Evolutionary conservation across 148 eudicot genomes (phyloP), one percentile per base, ranked within the genome.

Genomic region (Nepenthes mirabilis): DNA sequence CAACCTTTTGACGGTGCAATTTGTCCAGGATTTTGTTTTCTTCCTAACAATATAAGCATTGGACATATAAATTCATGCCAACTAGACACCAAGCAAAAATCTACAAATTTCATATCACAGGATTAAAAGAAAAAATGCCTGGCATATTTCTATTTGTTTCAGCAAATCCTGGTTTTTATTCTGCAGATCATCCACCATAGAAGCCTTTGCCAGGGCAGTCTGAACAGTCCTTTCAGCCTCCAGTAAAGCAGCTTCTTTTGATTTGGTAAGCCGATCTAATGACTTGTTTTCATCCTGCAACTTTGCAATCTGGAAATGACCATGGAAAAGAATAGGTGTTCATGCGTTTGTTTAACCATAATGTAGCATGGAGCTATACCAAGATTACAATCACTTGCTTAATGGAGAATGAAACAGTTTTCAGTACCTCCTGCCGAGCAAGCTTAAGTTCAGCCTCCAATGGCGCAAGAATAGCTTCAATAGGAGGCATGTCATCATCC

Each of bases 401-500:
- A 40, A 32, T n/a, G 59, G 23, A 36, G 14, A 55, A 14, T 54
- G 32, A 57, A n/a, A 43, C 10, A 33, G 52, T 33, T 9, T 2
- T 23, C 14, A 53, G 32, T 55, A 85, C 91, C 87, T 85, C 91
- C 57, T 75, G 91, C 1, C 91, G 75, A 35, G 91, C 81, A 67
- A 85, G 83, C 76, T 85, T 85, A 59, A 85, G 91, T 70, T 85
- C 91, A 60, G 91, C 91, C 65, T 85, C 91, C 72, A 85, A 61
- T 1, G 91, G 91, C 51, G 87, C 91, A 62, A 85, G 80, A 65
- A 85, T 85, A 63, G 91, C 91, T 82, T 85, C 91, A 65, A 85
- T 85, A 35, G 91, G 91, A 68, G 91, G 91, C 91, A 85, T 85
- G 65, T 85, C 91, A 65, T 85, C 91, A 65, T 85, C 91, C 68